Base-by-base conservation (phyloP, 2,329 filamentous ascomycete species). In the Beauveria sp. region DNA sequence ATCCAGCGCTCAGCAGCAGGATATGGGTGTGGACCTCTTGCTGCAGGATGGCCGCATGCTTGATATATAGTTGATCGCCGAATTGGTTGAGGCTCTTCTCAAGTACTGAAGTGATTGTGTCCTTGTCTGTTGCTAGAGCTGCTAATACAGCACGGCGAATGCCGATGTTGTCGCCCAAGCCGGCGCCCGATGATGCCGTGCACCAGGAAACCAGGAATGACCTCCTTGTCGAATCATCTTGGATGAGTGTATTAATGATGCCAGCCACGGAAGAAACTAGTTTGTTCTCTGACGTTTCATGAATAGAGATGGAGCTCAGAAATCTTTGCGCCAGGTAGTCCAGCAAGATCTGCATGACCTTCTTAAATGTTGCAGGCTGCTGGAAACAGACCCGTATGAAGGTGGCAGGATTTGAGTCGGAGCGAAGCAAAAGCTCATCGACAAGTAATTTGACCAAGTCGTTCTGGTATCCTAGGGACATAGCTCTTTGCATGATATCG, bases 11-110 rank as follows among this genome's bases (percentile, higher is more conserved):
- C 3, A 98, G 78, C 0, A 96, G 83, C 3, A 97, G 76, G 7
- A 89, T 81, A 73, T 98, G 91, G 1, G 90, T 84, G 70, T 93
- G 88, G 28, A 86, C 91, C 81, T 98, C 91, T 80, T 99, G 95
- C 69, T 93, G 89, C 45, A 95, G 70, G n/a, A 89, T 84, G 5
- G 93, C 87, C 0, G 89, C 85, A 73, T 98, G 92, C 62, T 86
- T 89, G 67, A 98, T 91, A 68, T 92, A 96, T 12, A 98, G 78
- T 55, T 89, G 85, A 67, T 97, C 93, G 1, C 91, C 90, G 72
- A 98, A 96, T 54, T 88, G 84, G 45, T 78, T 78, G 54, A 96
- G 76, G 54, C 81, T 84, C 69, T 86, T 90, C 67, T 92, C 85
- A 61, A 93, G 71, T 42, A 90, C 76, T 0, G 71, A 76, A 5